Base-by-base conservation (phyloP, 1,284 basidiomycete species). In the Malassezia japonica region DNA sequence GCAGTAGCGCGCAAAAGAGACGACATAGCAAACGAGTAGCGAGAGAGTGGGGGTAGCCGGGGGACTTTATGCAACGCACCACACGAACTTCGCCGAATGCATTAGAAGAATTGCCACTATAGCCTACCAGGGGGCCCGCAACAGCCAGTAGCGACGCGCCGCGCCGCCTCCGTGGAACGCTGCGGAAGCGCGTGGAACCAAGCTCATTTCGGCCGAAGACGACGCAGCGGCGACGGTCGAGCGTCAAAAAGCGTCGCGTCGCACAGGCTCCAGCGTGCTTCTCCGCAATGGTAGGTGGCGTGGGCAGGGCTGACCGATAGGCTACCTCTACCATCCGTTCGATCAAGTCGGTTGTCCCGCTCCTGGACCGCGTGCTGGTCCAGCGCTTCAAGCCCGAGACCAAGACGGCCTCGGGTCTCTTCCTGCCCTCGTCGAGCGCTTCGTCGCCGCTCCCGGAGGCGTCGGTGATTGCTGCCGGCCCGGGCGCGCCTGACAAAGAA, bases 311-410 rank as follows among this genome's bases (percentile, higher is more conserved):
- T 18, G 41, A 7, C 21, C 15, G 39, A 43, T 56, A 52, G 41
- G 27, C 41, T 56, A 41, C 54, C 24, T 72, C 69, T 41, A 67
- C 69, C 37, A 70, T 72, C 48, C 67, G 66, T n/a, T 85, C 83
- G 65, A 95, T 96, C 81, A 87, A 83, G 78, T 80, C 90, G 48
- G 76, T 96, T 63, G 78, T 89, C 62, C 92, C 92, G 57, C 83
- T 96, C 48, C 79, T 96, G 55, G 92, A 96, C 83, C 87, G 92
- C 64, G 87, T 98, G 60, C 81, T 98, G 57, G 90, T 98, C 55
- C 91, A 96, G 78, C 82, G 91, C 59, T 92, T 92, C 82, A 95
- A 95, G 79, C 79, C 88, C 35, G 87, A 68, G 62, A 65, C 57
- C 40, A 67, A 69, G 67, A 70, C 67, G n/a, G 57, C 63, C 6